Percentiles rank a stretch among this genome's conserved stretches.
Conservation (phyloP, 2,329 filamentous ascomycete genomes). For the Torrubiella hemipterigena region DNA sequence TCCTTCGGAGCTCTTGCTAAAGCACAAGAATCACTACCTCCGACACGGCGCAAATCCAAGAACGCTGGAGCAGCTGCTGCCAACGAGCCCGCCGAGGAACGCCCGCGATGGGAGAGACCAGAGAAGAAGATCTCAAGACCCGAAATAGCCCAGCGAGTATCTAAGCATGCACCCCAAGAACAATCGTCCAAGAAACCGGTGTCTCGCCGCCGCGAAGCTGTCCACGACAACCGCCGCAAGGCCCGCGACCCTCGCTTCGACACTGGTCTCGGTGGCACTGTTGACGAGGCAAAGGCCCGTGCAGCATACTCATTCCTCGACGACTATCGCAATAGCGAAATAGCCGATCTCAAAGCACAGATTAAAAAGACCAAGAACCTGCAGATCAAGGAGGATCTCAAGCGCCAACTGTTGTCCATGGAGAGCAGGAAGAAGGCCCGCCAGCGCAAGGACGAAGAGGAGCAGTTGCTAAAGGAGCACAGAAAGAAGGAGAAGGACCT, state of each 20-base stretch:
- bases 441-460: conserved; percentile 55
- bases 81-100: conserved; percentile 13
- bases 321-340: conserved; percentile 75
- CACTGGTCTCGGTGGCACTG: conserved; percentile 35
- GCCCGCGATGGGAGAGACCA: no score
- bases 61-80: conserved; percentile 13
- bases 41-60: conserved; percentile 15
- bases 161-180: conserved; percentile 82
- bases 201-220: conserved; percentile 63
- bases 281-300: conserved; percentile 46
- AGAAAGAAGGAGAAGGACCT: conserved; percentile 72
- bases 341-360: conserved; percentile 57
- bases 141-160: conserved; percentile 19
- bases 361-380: conserved; percentile 56
- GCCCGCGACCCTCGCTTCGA: conserved; percentile 84
- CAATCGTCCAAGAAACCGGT: conserved; percentile 77
- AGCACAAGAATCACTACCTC: conserved; percentile 59
- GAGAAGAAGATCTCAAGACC: conserved; percentile 16
- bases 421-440: conserved; percentile 65
- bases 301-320: conserved; percentile 81
- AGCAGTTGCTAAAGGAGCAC: conserved; percentile 61
- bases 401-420: conserved; percentile 64
- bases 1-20: conserved; percentile 87
- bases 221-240: conserved; percentile 45
- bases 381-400: conserved; percentile 54